Conservation (phyloP, 345 rosid genomes). For the Pistacia integerrima region DNA sequence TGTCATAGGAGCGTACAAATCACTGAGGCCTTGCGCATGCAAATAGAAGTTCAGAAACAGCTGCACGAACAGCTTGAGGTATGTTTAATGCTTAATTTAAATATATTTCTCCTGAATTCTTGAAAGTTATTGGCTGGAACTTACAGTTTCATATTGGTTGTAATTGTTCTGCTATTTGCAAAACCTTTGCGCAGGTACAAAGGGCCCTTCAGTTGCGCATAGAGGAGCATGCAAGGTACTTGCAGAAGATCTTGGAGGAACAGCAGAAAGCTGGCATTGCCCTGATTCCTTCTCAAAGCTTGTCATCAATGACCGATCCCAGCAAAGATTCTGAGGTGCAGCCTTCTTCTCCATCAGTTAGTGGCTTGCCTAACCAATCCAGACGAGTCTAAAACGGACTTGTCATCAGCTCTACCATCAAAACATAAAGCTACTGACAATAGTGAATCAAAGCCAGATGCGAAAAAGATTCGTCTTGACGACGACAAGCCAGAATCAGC, state of each 20-base stretch:
- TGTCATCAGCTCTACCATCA: conserved; percentile 30
- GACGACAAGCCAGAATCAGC: conserved; percentile 32
- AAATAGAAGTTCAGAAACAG: conserved; percentile 87
- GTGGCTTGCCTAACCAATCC: conserved; percentile 6
- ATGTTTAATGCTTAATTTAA: conserved; percentile 4
- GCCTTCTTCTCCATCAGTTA: conserved; percentile 30
- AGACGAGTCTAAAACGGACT: conserved; percentile 39
- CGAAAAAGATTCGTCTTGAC: conserved; percentile 37
- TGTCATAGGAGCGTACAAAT: conserved; percentile 50
- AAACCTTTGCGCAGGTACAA: conserved; percentile 56
- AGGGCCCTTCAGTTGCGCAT: conserved; percentile 76
- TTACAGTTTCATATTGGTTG: background rate
- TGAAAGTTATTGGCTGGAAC: no score
- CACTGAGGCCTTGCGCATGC: conserved; percentile 75
- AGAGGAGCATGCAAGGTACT: conserved; percentile 86
- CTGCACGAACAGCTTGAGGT: conserved; percentile 91
- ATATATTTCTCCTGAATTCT: background rate
- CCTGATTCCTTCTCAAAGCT: conserved; percentile 39
- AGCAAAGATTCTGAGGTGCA: conserved; percentile 27
- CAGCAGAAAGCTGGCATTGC: conserved; percentile 67
- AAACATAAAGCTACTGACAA: conserved; percentile 40
- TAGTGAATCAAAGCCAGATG: conserved; percentile 29
- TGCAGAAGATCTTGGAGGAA: conserved; percentile 82
- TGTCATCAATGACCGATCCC: conserved; percentile 37
- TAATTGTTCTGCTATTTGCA: background rate